These are phyloP conservation scores for Terfezia claveryi DNA, from an alignment of 495 filamentous ascomycete genomes.

Conservation along the genomic window DNA sequence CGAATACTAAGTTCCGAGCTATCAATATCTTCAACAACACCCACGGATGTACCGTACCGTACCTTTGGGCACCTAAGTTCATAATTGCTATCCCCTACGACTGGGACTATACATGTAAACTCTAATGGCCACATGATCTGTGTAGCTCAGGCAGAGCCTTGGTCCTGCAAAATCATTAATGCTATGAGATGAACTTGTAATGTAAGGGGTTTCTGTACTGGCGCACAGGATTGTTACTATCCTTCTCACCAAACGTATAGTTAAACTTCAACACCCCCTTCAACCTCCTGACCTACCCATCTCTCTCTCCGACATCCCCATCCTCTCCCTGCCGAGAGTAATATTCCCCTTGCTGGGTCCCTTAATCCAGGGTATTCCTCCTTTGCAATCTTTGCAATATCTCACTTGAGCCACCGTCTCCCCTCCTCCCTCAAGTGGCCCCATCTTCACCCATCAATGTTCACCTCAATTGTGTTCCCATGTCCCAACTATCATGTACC, in stretches of 20 bases:
- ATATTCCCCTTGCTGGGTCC: conserved; percentile 1
- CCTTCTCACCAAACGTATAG: conserved; percentile 67
- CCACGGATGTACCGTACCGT: too few species aligned
- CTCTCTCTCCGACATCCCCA: conserved; percentile 43
- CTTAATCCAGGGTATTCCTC: conserved; percentile 11
- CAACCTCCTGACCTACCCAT: conserved; percentile 90
- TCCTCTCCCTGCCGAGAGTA: conserved; percentile 29
- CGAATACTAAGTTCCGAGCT: too few species aligned
- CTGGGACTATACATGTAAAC: too few species aligned
- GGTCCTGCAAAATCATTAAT: too few species aligned
- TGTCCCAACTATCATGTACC: conserved; percentile 57
- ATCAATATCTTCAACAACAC: too few species aligned
- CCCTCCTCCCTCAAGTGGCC: conserved; percentile 42
- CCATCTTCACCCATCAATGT: conserved; percentile 63
- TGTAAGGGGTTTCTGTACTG: too few species aligned
- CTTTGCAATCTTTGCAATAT: conserved; percentile 31
- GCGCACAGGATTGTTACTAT: too few species aligned
- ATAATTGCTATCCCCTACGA: too few species aligned
- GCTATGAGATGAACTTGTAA: too few species aligned
- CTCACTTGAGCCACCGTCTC: conserved; percentile 66
- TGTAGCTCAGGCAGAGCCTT: too few species aligned
- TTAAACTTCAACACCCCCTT: conserved; percentile 95
- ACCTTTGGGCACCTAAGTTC: too few species aligned
- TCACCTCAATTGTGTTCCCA: conserved; percentile 68
- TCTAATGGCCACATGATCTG: too few species aligned